Evolutionary conservation across 371 early-diverging fungal species (phyloP), one percentile per base, ranked within the genome.

Genomic region (Smittium culicis): DNA sequence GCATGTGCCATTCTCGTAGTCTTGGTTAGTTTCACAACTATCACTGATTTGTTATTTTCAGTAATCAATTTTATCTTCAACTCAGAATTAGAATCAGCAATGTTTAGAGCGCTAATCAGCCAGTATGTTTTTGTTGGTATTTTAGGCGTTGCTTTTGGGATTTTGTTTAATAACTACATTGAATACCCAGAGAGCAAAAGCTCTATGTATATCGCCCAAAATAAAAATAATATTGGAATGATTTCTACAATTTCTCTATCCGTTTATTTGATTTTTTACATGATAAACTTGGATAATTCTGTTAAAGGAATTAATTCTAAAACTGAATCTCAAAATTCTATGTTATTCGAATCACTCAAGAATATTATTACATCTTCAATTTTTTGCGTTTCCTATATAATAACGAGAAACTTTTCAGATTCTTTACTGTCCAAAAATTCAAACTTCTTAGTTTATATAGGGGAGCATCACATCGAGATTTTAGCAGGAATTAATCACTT

Each of bases 341-440:
- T 27, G 67, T 61, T 86, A 20, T 68, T 66, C 0, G 57, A 84
- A 0, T 78, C 81, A 32, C 70, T 77, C 17, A 78, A 85, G 0
- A 82, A 85, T 1, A 80, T 79, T 17, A 75, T 73, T 2, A 72
- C 85, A 32, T 76, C 81, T 1, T 67, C 73, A 54, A 81, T 81
- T 79, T 54, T 79, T 34, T 60, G 60, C 20, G 60, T 34, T 60
- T 45, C 60, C 60, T 60, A 33, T 60, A 11, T 33, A 60, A 60
- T 60, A 5, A 60, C 60, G 5, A 5, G 60, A 60, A 60, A 33
- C 60, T 60, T 11, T 20, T 31, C 60, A 11, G 34, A 60, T 31
- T 11, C 5, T 11, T 60, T 33, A 5, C 34, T 60, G 5, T 11
- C 60, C 20, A 30, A 60, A 60, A 33, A 20, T 45, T 45, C 45